phyloP scores from a whole-genome alignment of 352 stramenopile genomes.

The Phytophthora multivora region DNA sequence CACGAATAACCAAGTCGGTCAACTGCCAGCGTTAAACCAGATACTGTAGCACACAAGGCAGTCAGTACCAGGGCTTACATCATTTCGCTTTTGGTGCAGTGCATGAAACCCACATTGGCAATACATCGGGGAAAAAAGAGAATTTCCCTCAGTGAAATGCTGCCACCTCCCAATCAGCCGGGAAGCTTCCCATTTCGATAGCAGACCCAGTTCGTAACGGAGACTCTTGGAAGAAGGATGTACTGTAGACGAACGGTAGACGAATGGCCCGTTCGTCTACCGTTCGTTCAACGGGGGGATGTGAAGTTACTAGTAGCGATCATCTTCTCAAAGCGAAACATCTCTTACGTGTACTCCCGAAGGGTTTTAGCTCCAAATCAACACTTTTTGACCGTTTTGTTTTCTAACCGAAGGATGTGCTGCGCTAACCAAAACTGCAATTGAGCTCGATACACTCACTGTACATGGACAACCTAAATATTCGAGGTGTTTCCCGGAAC shows the following conservation, averaged over 20 bases:
- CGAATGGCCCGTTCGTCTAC: neutral
- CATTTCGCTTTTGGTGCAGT: too few species aligned
- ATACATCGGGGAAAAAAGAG: constrained; percentile 8
- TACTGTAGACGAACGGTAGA: constrained; percentile 27
- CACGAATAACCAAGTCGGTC: neutral
- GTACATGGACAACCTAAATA: too few species aligned
- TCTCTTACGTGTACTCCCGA: too few species aligned
- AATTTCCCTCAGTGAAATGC: constrained; percentile 14
- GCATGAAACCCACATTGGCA: neutral
- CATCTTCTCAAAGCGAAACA: too few species aligned
- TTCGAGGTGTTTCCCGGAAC: neutral
- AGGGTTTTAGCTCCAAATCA: neutral
- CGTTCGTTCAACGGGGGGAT: too few species aligned
- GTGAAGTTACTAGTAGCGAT: too few species aligned
- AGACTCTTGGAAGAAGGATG: neutral
- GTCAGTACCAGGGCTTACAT: too few species aligned
- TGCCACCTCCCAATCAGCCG: neutral
- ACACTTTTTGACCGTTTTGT: neutral
- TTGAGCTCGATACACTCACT: neutral
- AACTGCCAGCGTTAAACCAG: neutral
- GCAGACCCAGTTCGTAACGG: constrained; percentile 6
- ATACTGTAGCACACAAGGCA: too few species aligned
- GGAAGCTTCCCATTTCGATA: constrained; percentile 27
- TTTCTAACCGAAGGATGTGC: neutral
- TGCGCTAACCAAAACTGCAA: neutral